Conservation (phyloP, 305 asterid genomes). For the Solanum hybrid region DNA sequence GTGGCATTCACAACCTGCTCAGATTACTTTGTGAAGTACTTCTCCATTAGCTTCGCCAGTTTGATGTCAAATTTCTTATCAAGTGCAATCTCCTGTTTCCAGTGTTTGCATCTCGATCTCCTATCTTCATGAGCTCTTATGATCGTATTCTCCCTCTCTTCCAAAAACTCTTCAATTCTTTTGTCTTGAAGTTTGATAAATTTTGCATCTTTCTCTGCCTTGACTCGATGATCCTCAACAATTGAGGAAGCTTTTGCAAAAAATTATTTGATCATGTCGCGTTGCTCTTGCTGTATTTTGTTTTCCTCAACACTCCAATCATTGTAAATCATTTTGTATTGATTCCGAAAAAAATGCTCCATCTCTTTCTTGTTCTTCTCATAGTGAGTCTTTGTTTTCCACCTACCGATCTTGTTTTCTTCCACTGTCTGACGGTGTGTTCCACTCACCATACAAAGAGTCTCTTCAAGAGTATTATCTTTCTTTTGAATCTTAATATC, state of each 20-base stretch:
- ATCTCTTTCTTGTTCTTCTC: background rate
- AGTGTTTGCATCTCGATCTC: constrained; percentile 5
- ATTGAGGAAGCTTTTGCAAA: constrained; percentile 15
- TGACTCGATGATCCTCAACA: constrained; percentile 26
- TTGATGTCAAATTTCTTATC: background rate
- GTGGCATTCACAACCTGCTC: background rate
- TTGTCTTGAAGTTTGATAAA: constrained; percentile 27
- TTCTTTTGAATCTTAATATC: constrained; percentile 28
- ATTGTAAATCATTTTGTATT: constrained; percentile 1
- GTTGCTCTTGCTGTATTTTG: constrained; percentile 30
- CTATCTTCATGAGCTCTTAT: constrained; percentile 8
- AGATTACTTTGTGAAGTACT: constrained; percentile 13
- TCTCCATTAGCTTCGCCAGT: constrained; percentile 20
- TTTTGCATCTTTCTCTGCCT: constrained; percentile 21
- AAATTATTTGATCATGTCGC: constrained; percentile 27
- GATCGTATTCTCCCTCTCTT: constrained; percentile 18
- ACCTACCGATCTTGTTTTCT: background rate
- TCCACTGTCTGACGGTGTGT: background rate
- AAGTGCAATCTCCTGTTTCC: constrained; percentile 1
- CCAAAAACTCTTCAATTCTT: constrained; percentile 19
- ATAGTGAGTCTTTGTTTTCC: background rate
- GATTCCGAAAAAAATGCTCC: background rate
- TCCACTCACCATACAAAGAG: constrained; percentile 38
- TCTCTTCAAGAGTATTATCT: background rate
- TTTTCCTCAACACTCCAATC: constrained; percentile 26